Conservation (phyloP, 2,329 filamentous ascomycete species). For the Curvularia eragrostidis region DNA sequence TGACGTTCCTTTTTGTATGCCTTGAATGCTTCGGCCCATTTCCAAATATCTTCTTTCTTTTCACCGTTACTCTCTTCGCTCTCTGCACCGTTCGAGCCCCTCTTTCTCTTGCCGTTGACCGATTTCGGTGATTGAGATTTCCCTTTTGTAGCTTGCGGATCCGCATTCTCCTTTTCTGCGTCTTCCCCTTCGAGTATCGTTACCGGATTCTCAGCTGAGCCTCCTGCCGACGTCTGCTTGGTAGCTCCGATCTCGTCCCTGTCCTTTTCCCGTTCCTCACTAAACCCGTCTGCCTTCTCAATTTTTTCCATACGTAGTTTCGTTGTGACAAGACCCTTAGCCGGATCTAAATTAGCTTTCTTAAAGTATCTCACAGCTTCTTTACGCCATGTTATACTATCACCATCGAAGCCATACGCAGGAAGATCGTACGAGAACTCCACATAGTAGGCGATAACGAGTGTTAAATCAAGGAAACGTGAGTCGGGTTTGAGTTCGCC, state of each 20-base stretch:
- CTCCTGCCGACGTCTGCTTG: background rate
- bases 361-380: constrained; percentile 24
- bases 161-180: constrained; percentile 13
- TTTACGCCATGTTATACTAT: constrained; percentile 19
- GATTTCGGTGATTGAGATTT: background rate
- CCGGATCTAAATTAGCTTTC: constrained; percentile 21
- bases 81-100: background rate
- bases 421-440: constrained; percentile 18
- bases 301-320: constrained; percentile 17
- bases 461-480: constrained; percentile 25
- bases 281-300: constrained; percentile 6
- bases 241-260: background rate
- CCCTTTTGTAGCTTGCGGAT: background rate
- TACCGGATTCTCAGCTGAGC: constrained; percentile 1
- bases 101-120: constrained; percentile 8
- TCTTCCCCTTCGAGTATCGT: constrained; percentile 7
- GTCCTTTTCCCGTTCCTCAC: too few relatives aligned
- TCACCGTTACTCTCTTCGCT: background rate
- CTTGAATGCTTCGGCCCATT: constrained; percentile 16
- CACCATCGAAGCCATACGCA: constrained; percentile 27
- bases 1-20: constrained; percentile 14
- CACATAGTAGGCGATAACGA: constrained; percentile 28
- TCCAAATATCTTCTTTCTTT: constrained; percentile 21
- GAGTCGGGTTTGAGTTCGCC: constrained; percentile 28
- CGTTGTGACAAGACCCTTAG: constrained; percentile 19